Conservation (phyloP, 306 rosid species). For the Abrus pulchellus region DNA sequence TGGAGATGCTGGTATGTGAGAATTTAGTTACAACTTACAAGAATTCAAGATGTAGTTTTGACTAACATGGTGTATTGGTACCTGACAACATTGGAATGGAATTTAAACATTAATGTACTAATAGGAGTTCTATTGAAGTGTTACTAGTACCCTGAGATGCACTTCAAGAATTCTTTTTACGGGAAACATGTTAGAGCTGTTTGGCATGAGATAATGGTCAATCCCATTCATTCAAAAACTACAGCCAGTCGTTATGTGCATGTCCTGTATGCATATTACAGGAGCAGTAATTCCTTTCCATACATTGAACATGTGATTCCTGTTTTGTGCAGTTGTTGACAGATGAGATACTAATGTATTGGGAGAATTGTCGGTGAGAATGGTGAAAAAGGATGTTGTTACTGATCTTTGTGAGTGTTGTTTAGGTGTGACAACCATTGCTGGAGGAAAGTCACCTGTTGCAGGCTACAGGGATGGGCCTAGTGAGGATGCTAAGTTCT, state of each 20-base stretch:
- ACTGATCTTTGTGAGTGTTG: conserved; percentile 41
- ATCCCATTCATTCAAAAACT: conserved; percentile 25
- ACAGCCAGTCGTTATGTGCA: conserved; percentile 1
- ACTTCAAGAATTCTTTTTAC: not conserved
- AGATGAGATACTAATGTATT: conserved; percentile 17
- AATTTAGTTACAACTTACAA: conserved; percentile 44
- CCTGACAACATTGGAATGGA: conserved; percentile 32
- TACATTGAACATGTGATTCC: conserved; percentile 6
- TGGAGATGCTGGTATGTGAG: conserved; percentile 84
- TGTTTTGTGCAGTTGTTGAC: conserved; percentile 9
- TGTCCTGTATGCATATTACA: conserved; percentile 4
- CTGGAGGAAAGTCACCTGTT: conserved; percentile 95
- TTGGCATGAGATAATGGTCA: conserved; percentile 21
- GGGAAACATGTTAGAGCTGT: conserved; percentile 32
- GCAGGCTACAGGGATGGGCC: conserved; percentile 99
- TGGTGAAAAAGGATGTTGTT: conserved; percentile 32
- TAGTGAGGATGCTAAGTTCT: conserved; percentile 96
- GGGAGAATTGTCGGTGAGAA: conserved; percentile 20
- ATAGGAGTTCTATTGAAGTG: conserved; percentile 20
- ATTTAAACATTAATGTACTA: conserved; percentile 4
- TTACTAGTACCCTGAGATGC: conserved; percentile 32
- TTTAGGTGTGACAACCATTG: conserved; percentile 94
- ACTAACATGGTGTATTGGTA: conserved; percentile 30
- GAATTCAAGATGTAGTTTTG: conserved; percentile 38
- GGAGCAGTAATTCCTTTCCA: not conserved